Evolutionary conservation across 2,329 filamentous ascomycete species (phyloP), one percentile per base, ranked within the genome.

Genomic region (Truncatella angustata): DNA sequence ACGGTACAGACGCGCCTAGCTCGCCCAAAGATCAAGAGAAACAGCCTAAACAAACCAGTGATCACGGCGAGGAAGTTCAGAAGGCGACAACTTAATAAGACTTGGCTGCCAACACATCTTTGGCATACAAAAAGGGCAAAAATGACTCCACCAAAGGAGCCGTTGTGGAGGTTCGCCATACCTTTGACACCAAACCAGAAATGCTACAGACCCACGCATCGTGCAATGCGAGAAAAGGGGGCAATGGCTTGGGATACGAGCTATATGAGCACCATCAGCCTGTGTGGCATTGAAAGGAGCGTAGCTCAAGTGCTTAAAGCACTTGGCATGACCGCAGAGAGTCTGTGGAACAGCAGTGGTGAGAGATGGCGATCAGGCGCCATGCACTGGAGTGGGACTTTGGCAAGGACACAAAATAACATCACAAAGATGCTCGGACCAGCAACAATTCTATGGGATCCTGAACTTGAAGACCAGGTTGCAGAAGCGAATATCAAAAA

Each of bases 101-200:
- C 89, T 3, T 97, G 93, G 91, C 76, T 99, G 14, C 94, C 94
- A 0, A 97, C 94, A 5, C 94, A 99, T 68, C 73, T 95, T 58
- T 99, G 89, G 81, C 92, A 96, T 70, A 86, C 93, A 2, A 99
- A 99, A 70, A 79, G 94, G 54, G 91, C 94, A 20, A 88, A 82
- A 54, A 95, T 99, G 89, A 91, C 91, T 1, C 79, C 83, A 6
- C 87, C 90, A 0, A 86, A 82, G 45, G 80, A 87, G 40, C 87
- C 90, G 3, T 71, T 94, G n/a, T 99, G 94, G 94, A 82, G 91
- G 36, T 96, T 97, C 69, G 84, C 90, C 1, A 75, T 97, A 21
- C 91, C 92, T 0, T 69, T 96, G 57, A 91, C 89, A 4, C 91
- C 93, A 0, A 95, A 88, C 24, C 86, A 91, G 65, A 99, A 99